Percentiles rank a stretch among this genome's conserved stretches.
Evolutionary conservation across 169 alveolate species (phyloP).

Genomic region (Eimeria sp.): DNA sequence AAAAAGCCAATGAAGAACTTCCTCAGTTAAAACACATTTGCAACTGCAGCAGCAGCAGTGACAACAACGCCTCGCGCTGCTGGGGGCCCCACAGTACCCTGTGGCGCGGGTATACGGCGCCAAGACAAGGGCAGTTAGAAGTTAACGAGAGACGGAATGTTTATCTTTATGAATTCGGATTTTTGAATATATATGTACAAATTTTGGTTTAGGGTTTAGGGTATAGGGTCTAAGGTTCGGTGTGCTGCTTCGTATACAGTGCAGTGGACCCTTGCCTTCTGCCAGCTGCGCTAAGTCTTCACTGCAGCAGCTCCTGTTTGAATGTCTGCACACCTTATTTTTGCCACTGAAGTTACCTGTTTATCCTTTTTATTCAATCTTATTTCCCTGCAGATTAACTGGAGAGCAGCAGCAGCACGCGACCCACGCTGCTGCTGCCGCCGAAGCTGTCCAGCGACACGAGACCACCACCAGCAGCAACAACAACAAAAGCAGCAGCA

Average conservation of each 20-base stretch:
- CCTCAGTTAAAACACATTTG: not conserved
- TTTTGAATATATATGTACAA: too few species aligned
- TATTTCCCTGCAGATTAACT: too few species aligned
- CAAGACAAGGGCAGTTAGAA: not conserved
- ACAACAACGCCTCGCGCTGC: not conserved
- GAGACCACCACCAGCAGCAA: slow-evolving; percentile 37
- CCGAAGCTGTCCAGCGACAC: slow-evolving; percentile 2
- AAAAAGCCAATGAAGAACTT: not conserved
- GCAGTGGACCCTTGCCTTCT: not conserved
- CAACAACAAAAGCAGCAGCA: slow-evolving; percentile 46
- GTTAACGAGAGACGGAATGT: too few species aligned
- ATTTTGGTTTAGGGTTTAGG: not conserved
- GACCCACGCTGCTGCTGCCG: not conserved
- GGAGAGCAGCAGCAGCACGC: not conserved
- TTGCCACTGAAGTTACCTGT: not conserved
- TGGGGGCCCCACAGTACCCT: slow-evolving; percentile 39
- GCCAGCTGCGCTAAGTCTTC: not conserved
- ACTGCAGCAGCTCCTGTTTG: not conserved
- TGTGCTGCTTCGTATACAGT: not conserved
- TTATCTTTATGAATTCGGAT: not conserved
- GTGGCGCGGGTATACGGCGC: not conserved
- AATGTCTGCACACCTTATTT: not conserved
- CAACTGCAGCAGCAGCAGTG: not conserved
- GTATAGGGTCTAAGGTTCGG: not conserved
- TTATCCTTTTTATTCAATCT: not conserved